A percentile compares a stretch with the other conserved stretches of the same genome.
phyloP scores from a whole-genome alignment of 345 rosid genomes.

The Psidium friedrichsthalianum region DNA sequence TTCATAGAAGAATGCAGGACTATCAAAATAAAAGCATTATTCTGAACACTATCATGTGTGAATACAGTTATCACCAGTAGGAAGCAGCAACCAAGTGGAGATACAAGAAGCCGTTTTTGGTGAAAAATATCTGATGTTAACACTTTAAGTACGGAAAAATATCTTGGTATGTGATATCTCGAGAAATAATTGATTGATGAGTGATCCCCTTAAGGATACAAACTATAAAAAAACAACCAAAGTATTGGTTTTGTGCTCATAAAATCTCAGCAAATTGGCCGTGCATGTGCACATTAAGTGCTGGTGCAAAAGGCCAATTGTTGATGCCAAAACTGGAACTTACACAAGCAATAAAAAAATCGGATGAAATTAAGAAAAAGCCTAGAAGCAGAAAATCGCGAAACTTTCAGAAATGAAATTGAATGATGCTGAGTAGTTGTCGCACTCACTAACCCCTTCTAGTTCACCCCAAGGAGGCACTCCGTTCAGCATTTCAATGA shows the following conservation, averaged over 20 bases:
- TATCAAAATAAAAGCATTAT: background rate
- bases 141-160: background rate
- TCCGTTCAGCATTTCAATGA: slow-evolving; percentile 59
- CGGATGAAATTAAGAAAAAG: background rate
- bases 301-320: background rate
- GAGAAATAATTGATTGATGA: background rate
- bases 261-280: background rate
- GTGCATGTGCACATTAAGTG: background rate
- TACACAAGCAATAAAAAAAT: background rate
- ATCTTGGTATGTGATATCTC: background rate
- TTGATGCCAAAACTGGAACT: background rate
- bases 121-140: background rate
- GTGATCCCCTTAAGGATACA: background rate
- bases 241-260: background rate
- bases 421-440: background rate
- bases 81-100: background rate
- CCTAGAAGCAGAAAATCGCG: background rate
- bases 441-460: slow-evolving; percentile 53
- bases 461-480: slow-evolving; percentile 65
- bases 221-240: background rate
- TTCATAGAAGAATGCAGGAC: background rate
- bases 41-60: background rate
- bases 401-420: background rate
- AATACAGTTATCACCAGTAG: background rate
- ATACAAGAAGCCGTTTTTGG: background rate